A percentile compares a stretch with the other conserved stretches of the same genome.
phyloP scores from a whole-genome alignment of 441 rosid genomes.

The Monsonia emarginata region DNA sequence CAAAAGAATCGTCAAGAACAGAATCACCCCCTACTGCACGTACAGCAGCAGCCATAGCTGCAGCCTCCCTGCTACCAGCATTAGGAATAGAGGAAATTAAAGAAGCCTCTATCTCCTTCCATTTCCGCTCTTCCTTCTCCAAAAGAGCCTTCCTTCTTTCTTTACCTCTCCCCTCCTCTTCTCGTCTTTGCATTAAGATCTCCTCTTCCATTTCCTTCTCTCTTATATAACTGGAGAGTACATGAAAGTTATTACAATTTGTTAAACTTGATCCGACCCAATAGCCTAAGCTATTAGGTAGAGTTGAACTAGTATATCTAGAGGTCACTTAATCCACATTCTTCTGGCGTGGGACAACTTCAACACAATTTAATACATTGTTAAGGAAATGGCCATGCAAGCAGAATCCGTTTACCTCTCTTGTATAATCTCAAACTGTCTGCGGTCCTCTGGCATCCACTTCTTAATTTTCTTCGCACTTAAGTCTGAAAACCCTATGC shows the following conservation, averaged over 20 bases:
- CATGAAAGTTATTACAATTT: no score
- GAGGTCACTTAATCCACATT: no score
- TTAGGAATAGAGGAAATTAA: slow-evolving; percentile 96
- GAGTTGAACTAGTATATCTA: no score
- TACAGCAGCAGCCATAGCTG: slow-evolving; percentile 99
- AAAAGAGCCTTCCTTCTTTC: slow-evolving; percentile 97
- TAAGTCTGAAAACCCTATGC: slow-evolving; percentile 95
- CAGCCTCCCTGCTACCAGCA: slow-evolving; percentile 99
- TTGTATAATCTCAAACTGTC: slow-evolving; percentile 96
- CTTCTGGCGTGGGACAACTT: no score
- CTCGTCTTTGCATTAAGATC: slow-evolving; percentile 94
- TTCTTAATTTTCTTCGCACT: slow-evolving; percentile 98
- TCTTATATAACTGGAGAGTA: slow-evolving; percentile 64
- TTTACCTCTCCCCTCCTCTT: slow-evolving; percentile 99
- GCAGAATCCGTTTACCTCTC: slow-evolving; percentile 56
- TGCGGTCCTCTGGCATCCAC: slow-evolving; percentile 99
- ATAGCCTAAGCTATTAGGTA: no score
- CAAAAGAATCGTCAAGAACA: slow-evolving; percentile 98
- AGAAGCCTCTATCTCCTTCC: slow-evolving; percentile 99
- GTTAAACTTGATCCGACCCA: no score
- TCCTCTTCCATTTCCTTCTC: slow-evolving; percentile 99
- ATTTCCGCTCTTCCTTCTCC: slow-evolving; percentile 99
- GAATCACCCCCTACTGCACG: slow-evolving; percentile 99
- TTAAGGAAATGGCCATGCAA: slow-evolving; percentile 10
- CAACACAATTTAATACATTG: slow-evolving; percentile 5